These are phyloP conservation scores for Scutellaria barbata DNA, from an alignment of 257 asterid genomes.

Conservation along the genomic window DNA sequence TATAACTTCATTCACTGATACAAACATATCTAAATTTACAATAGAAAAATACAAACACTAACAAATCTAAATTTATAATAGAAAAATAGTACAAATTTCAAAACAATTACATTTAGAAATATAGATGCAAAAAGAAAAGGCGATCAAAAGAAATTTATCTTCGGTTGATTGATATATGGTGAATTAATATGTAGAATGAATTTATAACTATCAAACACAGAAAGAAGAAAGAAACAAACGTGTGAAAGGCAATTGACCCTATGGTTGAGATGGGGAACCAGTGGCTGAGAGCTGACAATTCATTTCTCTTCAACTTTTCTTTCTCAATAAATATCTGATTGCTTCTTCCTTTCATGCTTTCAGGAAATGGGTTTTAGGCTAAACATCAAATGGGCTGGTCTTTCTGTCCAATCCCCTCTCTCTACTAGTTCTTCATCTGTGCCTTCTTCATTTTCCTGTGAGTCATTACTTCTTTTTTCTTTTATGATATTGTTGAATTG, in stretches of 20 bases:
- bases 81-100: no score
- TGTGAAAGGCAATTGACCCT: conserved; percentile 41
- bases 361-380: conserved; percentile 71
- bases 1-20: no score
- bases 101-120: no score
- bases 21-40: no score
- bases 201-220: neutral
- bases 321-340: conserved; percentile 30
- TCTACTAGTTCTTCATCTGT: conserved; percentile 60
- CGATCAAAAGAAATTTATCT: no score
- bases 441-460: conserved; percentile 58
- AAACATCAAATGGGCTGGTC: conserved; percentile 67
- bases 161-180: no score
- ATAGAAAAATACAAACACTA: no score
- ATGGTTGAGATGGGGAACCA: conserved; percentile 66
- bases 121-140: no score
- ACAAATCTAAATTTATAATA: no score
- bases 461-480: conserved; percentile 12
- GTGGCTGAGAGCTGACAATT: conserved; percentile 68
- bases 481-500: neutral
- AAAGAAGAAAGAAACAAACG: conserved; percentile 1
- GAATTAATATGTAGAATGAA: neutral
- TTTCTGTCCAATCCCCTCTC: conserved; percentile 63
- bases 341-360: conserved; percentile 32
- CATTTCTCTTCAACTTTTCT: conserved; percentile 23